Conservation (phyloP, 169 alveolate species). For the Plasmodium vivax region DNA sequence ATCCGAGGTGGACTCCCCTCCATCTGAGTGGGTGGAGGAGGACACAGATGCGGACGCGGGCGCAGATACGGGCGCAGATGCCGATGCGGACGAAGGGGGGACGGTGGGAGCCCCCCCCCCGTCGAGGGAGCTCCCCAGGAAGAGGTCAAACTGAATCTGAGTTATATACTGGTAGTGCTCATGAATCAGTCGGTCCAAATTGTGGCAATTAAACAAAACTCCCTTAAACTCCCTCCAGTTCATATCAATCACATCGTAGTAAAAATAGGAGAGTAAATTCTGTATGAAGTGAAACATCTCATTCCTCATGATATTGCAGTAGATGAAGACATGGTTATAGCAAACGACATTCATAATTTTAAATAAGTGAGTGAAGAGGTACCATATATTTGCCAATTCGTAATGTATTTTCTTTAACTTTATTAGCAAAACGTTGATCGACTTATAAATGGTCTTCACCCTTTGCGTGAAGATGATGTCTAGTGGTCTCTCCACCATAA, state of each 20-base stretch:
- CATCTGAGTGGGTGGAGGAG: not conserved
- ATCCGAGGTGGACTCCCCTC: not conserved
- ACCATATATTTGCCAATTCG: constrained; percentile 68
- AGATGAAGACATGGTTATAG: constrained; percentile 42
- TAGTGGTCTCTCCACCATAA: constrained; percentile 45
- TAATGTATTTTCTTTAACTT: constrained; percentile 49
- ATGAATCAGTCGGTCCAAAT: constrained; percentile 34
- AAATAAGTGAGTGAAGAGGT: constrained; percentile 64
- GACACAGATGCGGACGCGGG: not conserved
- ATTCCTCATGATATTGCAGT: constrained; percentile 56
- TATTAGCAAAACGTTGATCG: constrained; percentile 43
- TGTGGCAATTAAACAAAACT: constrained; percentile 14
- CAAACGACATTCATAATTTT: constrained; percentile 52
- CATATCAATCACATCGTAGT: constrained; percentile 59
- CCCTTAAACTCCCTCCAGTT: constrained; percentile 57
- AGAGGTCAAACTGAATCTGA: constrained; percentile 48
- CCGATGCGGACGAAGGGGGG: not conserved
- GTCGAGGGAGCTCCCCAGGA: constrained; percentile 30
- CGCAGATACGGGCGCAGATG: no score
- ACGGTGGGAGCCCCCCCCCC: not conserved
- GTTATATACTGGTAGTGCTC: constrained; percentile 50
- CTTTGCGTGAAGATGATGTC: constrained; percentile 60
- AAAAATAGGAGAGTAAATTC: constrained; percentile 51
- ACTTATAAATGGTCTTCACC: constrained; percentile 38
- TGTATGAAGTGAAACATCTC: constrained; percentile 72